A percentile compares a stretch with the other conserved stretches of the same genome.
Conservation (phyloP, 768 basidiomycete species). For the Pleurotus pulmonarius region DNA sequence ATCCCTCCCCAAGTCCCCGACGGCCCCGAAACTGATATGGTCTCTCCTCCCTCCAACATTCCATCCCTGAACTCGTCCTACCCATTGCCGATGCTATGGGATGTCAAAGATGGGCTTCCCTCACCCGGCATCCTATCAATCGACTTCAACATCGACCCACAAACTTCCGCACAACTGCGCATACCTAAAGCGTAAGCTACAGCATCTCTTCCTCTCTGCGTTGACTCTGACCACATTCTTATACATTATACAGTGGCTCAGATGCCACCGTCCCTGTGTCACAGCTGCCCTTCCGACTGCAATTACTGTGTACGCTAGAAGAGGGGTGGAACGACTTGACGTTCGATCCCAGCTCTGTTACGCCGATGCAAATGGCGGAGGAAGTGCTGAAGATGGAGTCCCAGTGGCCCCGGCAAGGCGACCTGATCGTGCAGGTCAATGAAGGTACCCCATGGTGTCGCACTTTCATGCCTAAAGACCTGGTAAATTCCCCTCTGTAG, state of each 20-base stretch:
- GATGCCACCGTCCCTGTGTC: neutral
- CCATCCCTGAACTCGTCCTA: neutral
- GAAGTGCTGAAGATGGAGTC: conserved; percentile 1
- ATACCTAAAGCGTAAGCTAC: neutral
- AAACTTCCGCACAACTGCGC: neutral
- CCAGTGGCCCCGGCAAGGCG: conserved; percentile 9
- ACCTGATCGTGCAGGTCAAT: conserved; percentile 12
- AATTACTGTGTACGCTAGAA: neutral
- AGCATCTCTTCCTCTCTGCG: too few species aligned
- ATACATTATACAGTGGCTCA: neutral
- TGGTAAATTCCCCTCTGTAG: conserved; percentile 4
- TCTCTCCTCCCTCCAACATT: neutral
- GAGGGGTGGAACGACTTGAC: neutral
- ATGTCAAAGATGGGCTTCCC: conserved; percentile 7
- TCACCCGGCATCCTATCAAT: conserved; percentile 3
- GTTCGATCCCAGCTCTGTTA: neutral
- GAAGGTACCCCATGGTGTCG: neutral
- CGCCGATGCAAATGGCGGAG: neutral
- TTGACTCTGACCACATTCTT: too few species aligned
- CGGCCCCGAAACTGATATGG: too few species aligned
- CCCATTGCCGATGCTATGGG: conserved; percentile 11
- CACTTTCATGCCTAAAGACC: conserved; percentile 6
- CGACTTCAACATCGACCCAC: conserved; percentile 2
- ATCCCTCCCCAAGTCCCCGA: too few species aligned
- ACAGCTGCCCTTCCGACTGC: conserved; percentile 3